Conservation (phyloP, 2,329 filamentous ascomycete species). For the Calonectria naviculata region DNA sequence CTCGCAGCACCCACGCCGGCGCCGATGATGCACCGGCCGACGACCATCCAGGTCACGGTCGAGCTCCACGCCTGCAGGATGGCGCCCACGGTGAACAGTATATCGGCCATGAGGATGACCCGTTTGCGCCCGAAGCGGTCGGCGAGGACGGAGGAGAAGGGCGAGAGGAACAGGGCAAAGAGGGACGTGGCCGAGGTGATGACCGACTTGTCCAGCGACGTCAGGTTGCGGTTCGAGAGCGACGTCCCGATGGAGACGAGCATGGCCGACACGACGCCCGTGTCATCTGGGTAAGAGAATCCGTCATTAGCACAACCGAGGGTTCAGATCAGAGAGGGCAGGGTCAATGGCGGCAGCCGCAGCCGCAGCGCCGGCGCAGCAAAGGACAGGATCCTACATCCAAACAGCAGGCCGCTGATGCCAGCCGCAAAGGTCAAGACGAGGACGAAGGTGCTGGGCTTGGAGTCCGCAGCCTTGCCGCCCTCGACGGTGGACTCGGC, state of each 20-base stretch:
- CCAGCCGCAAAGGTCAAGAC: conserved; percentile 72
- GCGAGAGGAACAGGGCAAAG: conserved; percentile 72
- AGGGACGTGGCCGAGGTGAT: conserved; percentile 78
- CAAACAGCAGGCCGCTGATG: conserved; percentile 75
- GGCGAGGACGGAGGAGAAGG: conserved; percentile 72
- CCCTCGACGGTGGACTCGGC: conserved; percentile 34
- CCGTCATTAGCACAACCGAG: conserved; percentile 15
- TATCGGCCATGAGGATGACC: conserved; percentile 72
- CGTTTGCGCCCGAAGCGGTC: conserved; percentile 70
- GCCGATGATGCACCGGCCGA: conserved; percentile 76
- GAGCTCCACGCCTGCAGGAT: conserved; percentile 69
- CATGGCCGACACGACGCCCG: conserved; percentile 76
- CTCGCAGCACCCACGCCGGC: conserved; percentile 80
- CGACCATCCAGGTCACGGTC: conserved; percentile 72
- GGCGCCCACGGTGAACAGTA: conserved; percentile 77
- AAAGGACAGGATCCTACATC: conserved; percentile 60
- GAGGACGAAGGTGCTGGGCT: conserved; percentile 67
- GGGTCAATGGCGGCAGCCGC: not conserved
- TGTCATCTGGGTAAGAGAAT: conserved; percentile 63
- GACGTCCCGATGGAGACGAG: conserved; percentile 72
- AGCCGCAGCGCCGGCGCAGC: not conserved
- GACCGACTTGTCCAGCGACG: conserved; percentile 74
- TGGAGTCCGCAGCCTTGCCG: conserved; percentile 41
- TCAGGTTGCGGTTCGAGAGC: conserved; percentile 67
- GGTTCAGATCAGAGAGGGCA: not conserved